Conservation (phyloP, 2,329 filamentous ascomycete species). For the Alternaria arbusti region DNA sequence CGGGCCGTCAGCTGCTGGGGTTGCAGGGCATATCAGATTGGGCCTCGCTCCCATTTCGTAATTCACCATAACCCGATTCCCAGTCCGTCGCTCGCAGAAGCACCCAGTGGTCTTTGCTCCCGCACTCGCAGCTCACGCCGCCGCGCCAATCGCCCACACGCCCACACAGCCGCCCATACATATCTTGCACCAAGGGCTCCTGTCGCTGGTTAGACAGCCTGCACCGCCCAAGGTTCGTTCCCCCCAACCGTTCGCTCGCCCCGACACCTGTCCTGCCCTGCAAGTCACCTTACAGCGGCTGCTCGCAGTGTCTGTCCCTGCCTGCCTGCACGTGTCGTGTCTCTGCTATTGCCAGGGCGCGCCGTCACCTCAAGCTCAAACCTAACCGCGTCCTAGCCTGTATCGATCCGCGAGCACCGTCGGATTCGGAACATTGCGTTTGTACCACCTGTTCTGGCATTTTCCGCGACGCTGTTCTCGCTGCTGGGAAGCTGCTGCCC, state of each 20-base stretch:
- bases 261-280: slow-evolving; percentile 13
- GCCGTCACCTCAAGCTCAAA: slow-evolving; percentile 13
- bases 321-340: slow-evolving; percentile 22
- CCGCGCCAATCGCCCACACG: slow-evolving; percentile 3
- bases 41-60: slow-evolving; percentile 19
- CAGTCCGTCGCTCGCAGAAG: background rate
- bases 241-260: slow-evolving; percentile 10
- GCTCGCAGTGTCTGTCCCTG: slow-evolving; percentile 13
- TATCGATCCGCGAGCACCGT: slow-evolving; percentile 15
- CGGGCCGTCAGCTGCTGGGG: slow-evolving; percentile 29
- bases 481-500: background rate
- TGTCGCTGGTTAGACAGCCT: slow-evolving; percentile 15
- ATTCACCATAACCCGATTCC: slow-evolving; percentile 10
- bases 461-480: background rate
- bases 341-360: slow-evolving; percentile 23
- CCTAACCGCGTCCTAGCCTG: slow-evolving; percentile 9
- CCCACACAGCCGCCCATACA: slow-evolving; percentile 1
- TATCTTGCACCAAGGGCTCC: slow-evolving; percentile 5
- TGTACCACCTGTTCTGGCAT: slow-evolving; percentile 9
- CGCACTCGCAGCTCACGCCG: slow-evolving; percentile 3
- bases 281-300: slow-evolving; percentile 33
- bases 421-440: slow-evolving; percentile 4
- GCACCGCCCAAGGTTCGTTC: slow-evolving; percentile 7
- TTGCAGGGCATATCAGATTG: slow-evolving; percentile 21
- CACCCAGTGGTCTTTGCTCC: slow-evolving; percentile 9